Evolutionary conservation across 371 early-diverging fungal genomes (phyloP).

Genomic region (Catenaria anguillulae): DNA sequence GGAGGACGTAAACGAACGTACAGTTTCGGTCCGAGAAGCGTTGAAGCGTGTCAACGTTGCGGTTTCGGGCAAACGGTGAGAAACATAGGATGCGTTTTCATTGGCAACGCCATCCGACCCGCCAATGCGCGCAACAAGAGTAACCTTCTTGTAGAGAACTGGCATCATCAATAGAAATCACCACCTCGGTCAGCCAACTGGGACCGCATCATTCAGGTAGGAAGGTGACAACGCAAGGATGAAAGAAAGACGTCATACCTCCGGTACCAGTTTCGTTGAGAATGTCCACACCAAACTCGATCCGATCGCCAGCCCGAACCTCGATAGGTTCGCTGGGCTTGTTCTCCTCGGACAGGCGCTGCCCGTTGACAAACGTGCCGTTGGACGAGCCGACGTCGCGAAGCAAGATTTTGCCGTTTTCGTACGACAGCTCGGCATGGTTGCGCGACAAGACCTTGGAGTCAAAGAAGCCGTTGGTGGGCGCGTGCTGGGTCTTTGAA

Average conservation of each 20-base stretch:
- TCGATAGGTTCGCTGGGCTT: constrained; percentile 43
- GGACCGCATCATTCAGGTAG: no score
- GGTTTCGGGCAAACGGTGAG: background rate
- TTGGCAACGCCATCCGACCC: background rate
- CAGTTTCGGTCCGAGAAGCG: background rate
- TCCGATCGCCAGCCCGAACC: constrained; percentile 42
- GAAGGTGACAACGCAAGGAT: background rate
- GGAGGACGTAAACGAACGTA: background rate
- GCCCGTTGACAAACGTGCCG: constrained; percentile 74
- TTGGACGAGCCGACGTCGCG: constrained; percentile 68
- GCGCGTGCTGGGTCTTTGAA: constrained; percentile 42
- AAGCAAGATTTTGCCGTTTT: constrained; percentile 51
- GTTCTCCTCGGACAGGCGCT: constrained; percentile 51
- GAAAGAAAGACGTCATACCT: background rate
- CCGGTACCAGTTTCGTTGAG: constrained; percentile 33
- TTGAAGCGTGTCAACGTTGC: background rate
- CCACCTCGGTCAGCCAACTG: no score
- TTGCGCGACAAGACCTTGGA: constrained; percentile 66
- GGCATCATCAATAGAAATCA: no score
- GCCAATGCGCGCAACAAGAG: background rate
- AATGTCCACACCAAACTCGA: constrained; percentile 82
- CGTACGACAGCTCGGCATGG: constrained; percentile 71
- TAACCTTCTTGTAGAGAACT: constrained; percentile 3
- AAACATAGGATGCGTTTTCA: background rate
- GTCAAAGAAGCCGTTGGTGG: constrained; percentile 68